Evolutionary conservation across 2,329 filamentous ascomycete species (phyloP).

Genomic region (Calcarisporium arbuscula): DNA sequence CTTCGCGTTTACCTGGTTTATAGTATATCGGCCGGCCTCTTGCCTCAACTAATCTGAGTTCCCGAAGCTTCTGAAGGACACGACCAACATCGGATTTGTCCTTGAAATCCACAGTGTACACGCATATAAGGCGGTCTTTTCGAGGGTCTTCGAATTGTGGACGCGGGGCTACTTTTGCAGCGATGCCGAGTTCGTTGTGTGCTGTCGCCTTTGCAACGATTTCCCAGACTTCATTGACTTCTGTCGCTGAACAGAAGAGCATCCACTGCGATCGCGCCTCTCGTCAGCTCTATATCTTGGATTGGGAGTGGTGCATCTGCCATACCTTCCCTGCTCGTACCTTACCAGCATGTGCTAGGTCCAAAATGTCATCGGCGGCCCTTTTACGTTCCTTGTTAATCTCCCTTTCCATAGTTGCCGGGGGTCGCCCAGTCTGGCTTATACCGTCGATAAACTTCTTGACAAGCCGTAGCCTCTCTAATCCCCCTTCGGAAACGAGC

Average conservation of each 20-base stretch:
- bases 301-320: slow-evolving; percentile 2
- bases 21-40: slow-evolving; percentile 60
- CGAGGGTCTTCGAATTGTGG: slow-evolving; percentile 31
- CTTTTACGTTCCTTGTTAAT: slow-evolving; percentile 44
- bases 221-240: slow-evolving; percentile 60
- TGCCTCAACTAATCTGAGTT: slow-evolving; percentile 52
- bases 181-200: slow-evolving; percentile 62
- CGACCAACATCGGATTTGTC: slow-evolving; percentile 62
- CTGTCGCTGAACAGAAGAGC: slow-evolving; percentile 52
- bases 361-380: slow-evolving; percentile 49
- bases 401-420: slow-evolving; percentile 33
- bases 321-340: slow-evolving; percentile 61
- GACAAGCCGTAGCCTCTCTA: slow-evolving; percentile 41
- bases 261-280: slow-evolving; percentile 55
- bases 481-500: slow-evolving; percentile 47
- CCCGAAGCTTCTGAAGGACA: slow-evolving; percentile 56
- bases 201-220: slow-evolving; percentile 60
- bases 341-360: slow-evolving; percentile 51
- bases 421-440: slow-evolving; percentile 25
- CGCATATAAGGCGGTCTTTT: slow-evolving; percentile 57
- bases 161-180: slow-evolving; percentile 63
- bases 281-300: neutral
- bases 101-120: slow-evolving; percentile 72
- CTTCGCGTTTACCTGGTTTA: slow-evolving; percentile 63
- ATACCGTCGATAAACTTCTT: slow-evolving; percentile 43